phyloP scores from a whole-genome alignment of 1,284 basidiomycete species.

The Amylostereum chailletii region DNA sequence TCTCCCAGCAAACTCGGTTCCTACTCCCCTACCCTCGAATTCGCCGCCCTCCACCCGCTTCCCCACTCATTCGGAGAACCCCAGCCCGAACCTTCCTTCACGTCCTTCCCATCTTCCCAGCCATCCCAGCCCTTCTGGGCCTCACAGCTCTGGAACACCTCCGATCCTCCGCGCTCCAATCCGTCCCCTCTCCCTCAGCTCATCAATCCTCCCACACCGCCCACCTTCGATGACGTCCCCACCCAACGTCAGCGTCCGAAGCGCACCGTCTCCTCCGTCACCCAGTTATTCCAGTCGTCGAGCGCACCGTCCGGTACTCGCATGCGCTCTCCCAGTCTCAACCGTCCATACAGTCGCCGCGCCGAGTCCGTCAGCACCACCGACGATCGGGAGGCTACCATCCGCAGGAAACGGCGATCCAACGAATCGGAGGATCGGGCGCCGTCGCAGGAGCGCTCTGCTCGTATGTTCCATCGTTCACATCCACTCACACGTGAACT shows the following conservation, averaged over 20 bases:
- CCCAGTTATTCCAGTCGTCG: constrained; percentile 67
- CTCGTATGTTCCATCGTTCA: constrained; percentile 17
- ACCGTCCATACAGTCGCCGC: constrained; percentile 52
- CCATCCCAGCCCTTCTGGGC: constrained; percentile 50
- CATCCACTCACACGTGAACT: constrained; percentile 13
- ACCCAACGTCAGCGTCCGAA: not conserved
- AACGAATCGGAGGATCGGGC: constrained; percentile 34
- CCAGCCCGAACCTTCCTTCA: constrained; percentile 20
- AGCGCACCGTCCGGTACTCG: constrained; percentile 53
- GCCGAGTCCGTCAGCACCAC: constrained; percentile 52
- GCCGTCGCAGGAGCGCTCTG: constrained; percentile 15
- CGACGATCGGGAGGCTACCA: constrained; percentile 64
- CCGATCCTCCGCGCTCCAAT: constrained; percentile 18
- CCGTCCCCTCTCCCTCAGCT: constrained; percentile 18
- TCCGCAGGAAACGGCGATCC: constrained; percentile 54
- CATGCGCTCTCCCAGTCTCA: constrained; percentile 32
- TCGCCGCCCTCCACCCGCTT: constrained; percentile 50
- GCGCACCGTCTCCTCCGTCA: not conserved
- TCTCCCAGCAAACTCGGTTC: constrained; percentile 37
- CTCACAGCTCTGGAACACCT: constrained; percentile 48
- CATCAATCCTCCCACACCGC: constrained; percentile 6
- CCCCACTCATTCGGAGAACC: constrained; percentile 34
- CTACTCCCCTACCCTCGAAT: constrained; percentile 47
- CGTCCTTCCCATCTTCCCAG: constrained; percentile 50
- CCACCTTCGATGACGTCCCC: constrained; percentile 7